Conservation (phyloP, 176 grass and related monocot species). For the Cenchrus purpureus region DNA sequence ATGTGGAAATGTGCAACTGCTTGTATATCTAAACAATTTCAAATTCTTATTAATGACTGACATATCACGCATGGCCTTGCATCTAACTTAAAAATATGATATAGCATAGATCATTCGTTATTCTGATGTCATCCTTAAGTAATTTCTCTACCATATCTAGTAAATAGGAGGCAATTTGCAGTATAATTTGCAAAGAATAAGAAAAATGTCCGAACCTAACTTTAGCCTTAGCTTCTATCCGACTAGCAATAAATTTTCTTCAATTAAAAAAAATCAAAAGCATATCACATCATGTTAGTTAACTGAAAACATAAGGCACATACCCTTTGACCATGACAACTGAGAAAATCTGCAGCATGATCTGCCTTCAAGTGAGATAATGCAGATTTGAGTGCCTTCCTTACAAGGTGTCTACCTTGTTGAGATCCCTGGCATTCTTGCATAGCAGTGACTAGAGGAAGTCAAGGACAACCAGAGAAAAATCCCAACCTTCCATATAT, state of each 20-base stretch:
- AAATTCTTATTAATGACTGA: too few relatives aligned
- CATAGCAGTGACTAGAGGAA: conserved; percentile 28
- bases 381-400: conserved; percentile 69
- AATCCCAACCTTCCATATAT: background rate
- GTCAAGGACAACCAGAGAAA: conserved; percentile 41
- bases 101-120: background rate
- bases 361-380: conserved; percentile 61
- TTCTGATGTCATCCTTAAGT: background rate
- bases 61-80: background rate
- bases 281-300: background rate
- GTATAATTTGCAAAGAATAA: background rate
- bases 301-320: conserved; percentile 33
- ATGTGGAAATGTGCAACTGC: background rate
- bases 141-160: conserved; percentile 6
- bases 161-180: conserved; percentile 9
- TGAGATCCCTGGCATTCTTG: conserved; percentile 46
- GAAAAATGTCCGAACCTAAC: background rate
- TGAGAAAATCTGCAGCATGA: conserved; percentile 60
- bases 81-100: background rate
- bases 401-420: conserved; percentile 55
- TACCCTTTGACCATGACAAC: conserved; percentile 58
- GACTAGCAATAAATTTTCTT: conserved; percentile 28
- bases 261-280: conserved; percentile 13
- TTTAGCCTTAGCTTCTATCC: conserved; percentile 6
- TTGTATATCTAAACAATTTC: background rate